These are phyloP conservation scores for Cajanus cajan DNA, from an alignment of 306 rosid species.

Conservation along the genomic window DNA sequence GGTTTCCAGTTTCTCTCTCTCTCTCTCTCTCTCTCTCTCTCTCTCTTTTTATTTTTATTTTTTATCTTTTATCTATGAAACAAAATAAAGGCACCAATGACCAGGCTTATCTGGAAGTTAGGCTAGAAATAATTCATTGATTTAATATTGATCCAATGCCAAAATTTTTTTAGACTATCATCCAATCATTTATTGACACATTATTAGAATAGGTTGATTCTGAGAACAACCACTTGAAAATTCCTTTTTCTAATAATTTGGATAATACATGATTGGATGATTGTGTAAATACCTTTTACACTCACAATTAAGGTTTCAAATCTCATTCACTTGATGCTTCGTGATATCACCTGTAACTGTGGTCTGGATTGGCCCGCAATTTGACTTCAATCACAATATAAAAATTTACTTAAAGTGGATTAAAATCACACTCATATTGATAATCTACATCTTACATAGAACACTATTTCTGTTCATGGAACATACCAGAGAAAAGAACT, in stretches of 20 bases:
- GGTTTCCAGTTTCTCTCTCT: not conserved
- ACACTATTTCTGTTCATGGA: not conserved
- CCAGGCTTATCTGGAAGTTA: not conserved
- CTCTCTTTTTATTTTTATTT: too few relatives aligned
- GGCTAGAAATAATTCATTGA: not conserved
- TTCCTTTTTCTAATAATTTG: not conserved
- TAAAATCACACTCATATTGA: not conserved
- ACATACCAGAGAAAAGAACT: constrained; percentile 80
- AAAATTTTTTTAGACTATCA: not conserved
- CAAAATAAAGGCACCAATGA: not conserved
- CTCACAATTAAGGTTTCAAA: not conserved
- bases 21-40: too few relatives aligned
- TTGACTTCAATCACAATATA: not conserved
- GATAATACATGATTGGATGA: not conserved
- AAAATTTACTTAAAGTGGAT: not conserved
- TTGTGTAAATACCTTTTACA: not conserved
- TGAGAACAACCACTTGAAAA: not conserved
- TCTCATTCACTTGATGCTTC: not conserved
- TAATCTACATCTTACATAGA: not conserved
- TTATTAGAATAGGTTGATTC: not conserved
- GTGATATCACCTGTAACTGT: not conserved
- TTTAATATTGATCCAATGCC: not conserved
- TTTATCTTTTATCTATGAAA: not conserved
- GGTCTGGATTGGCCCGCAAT: not conserved
- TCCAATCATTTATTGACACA: not conserved